Evolutionary conservation across 2,329 filamentous ascomycete genomes (phyloP), one percentile per base, ranked within the genome.

Genomic region (Apiospora phragmitis): DNA sequence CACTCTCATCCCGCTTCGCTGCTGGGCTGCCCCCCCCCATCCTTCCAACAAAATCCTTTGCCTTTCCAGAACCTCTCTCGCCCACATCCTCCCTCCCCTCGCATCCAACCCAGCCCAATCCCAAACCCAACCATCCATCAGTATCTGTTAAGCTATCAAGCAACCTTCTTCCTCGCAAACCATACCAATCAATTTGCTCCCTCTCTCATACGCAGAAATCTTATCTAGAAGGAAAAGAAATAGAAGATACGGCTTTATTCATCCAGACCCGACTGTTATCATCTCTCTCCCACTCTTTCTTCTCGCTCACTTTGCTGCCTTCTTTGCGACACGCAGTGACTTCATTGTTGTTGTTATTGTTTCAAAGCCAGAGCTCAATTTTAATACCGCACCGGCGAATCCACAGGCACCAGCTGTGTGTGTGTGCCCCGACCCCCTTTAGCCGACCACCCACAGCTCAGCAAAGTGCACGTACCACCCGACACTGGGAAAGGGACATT

Each of bases 331-430:
- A 43, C 65, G 42, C n/a, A 47, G 65, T 67, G 42, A 47, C 42
- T 47, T 67, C 42, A 47, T 67, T 67, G 65, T 67, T 47, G 32
- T 67, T 67, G 65, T 67, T 67, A 47, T 67, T 67, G 65, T 67
- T 67, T 67, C 55, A 62, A 62, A 62, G 32, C 51, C 42, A n/a
- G 18, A 35, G 45, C 16, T 67, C 65, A 47, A 35, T 67, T 67
- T 67, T 67, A 67, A 67, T 67, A 67, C 65, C 65, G 65, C 65
- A 67, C 45, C 65, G 41, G 65, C 42, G 65, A 67, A 67, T 47
- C 65, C 65, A 67, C 65, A 32, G 42, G 11, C 65, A 47, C 42
- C 42, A 32, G 29, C 65, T 45, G 42, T 47, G 24, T n/a, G n/a
- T 43, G 38, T 47, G 26, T 24, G 45, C 42, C 65, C 65, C 65